These are phyloP conservation scores for Porogramme epimiltina DNA, from an alignment of 1,284 basidiomycete genomes.

Conservation along the genomic window DNA sequence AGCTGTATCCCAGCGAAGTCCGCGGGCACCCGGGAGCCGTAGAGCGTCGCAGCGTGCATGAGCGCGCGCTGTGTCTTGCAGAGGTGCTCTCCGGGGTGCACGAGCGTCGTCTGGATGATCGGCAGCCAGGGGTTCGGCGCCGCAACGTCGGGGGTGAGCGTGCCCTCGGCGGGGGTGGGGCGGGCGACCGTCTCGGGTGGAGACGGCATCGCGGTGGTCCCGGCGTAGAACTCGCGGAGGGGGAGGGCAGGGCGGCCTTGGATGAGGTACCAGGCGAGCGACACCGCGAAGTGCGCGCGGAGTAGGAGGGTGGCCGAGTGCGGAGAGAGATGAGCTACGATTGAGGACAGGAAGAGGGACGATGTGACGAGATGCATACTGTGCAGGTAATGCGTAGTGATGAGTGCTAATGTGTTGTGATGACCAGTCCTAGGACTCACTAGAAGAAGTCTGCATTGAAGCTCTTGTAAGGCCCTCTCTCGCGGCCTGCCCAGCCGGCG, in stretches of 20 bases:
- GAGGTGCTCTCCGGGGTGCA: constrained; percentile 63
- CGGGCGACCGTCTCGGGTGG: constrained; percentile 29
- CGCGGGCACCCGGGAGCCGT: constrained; percentile 44
- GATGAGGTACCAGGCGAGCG: constrained; percentile 38
- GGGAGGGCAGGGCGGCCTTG: constrained; percentile 38
- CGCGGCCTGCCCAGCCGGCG: constrained; percentile 33
- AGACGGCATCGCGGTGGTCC: constrained; percentile 17
- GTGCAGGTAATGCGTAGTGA: background rate
- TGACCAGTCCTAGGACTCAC: constrained; percentile 9
- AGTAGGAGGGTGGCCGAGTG: constrained; percentile 36
- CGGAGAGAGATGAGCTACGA: constrained; percentile 30
- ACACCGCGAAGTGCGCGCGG: constrained; percentile 38
- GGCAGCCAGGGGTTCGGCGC: constrained; percentile 55
- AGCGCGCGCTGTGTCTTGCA: constrained; percentile 59
- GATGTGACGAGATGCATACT: constrained; percentile 52
- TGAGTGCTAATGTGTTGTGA: background rate
- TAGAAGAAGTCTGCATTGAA: constrained; percentile 43
- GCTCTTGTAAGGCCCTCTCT: constrained; percentile 12
- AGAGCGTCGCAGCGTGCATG: constrained; percentile 48
- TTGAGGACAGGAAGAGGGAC: constrained; percentile 41
- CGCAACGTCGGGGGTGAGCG: constrained; percentile 32
- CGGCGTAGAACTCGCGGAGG: constrained; percentile 39
- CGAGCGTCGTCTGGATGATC: constrained; percentile 48
- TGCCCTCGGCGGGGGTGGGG: constrained; percentile 29
- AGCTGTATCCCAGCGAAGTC: constrained; percentile 36